Conservation (phyloP, 345 rosid genomes). For the Anacardium occidentale region DNA sequence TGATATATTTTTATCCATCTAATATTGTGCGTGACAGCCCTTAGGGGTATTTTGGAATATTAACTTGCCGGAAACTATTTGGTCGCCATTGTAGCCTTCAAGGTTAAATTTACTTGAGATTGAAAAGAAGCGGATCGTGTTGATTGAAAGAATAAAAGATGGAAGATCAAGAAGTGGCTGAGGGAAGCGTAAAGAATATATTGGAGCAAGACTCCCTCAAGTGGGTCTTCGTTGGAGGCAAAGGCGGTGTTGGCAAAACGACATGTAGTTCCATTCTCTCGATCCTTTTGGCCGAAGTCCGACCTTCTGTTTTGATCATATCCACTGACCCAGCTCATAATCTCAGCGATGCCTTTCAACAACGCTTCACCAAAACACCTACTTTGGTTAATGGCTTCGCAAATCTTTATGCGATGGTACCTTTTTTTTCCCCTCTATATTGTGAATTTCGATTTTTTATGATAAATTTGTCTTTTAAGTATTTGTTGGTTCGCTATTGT, state of each 20-base stretch:
- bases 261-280: conserved; percentile 93
- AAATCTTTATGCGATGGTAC: conserved; percentile 94
- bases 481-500: conserved; percentile 10
- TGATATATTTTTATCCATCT: no score
- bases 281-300: conserved; percentile 69
- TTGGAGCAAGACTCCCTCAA: conserved; percentile 82
- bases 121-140: neutral
- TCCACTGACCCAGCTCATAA: conserved; percentile 99
- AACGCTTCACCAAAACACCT: conserved; percentile 85
- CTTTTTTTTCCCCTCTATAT: neutral
- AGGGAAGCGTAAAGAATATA: conserved; percentile 70
- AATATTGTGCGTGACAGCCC: no score
- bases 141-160: neutral
- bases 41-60: no score
- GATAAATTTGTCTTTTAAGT: neutral
- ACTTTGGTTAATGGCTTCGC: conserved; percentile 87
- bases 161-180: conserved; percentile 45
- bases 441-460: neutral
- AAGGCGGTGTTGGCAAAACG: conserved; percentile 98
- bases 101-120: neutral
- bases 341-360: conserved; percentile 98
- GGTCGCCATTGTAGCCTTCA: no score
- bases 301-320: conserved; percentile 92
- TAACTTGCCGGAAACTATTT: no score
- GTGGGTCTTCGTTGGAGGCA: conserved; percentile 99